Evolutionary conservation across 2,329 filamentous ascomycete genomes (phyloP).

Genomic region (Emergomyces pasteurianus): DNA sequence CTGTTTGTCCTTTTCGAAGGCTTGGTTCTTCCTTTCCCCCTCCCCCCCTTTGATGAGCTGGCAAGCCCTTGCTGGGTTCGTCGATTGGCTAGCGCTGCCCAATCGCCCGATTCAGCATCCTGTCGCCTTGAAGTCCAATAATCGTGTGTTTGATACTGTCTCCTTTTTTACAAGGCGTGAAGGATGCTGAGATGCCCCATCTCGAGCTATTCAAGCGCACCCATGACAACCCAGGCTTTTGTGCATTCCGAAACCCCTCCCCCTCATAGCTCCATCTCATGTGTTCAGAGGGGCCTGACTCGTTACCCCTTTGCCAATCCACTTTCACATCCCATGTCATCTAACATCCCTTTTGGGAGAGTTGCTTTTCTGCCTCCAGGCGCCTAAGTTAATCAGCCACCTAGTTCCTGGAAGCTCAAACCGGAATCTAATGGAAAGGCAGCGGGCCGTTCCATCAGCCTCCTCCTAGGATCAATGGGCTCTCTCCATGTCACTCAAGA

Average conservation of each 20-base stretch:
- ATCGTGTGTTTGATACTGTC: not conserved
- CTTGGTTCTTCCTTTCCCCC: conserved; percentile 8
- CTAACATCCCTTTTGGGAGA: conserved; percentile 7
- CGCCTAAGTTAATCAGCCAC: conserved; percentile 4
- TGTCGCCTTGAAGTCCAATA: not conserved
- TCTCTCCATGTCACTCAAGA: conserved; percentile 19
- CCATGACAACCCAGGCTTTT: not conserved
- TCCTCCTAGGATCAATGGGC: conserved; percentile 28
- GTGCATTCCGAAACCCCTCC: not conserved
- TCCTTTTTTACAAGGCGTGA: not conserved
- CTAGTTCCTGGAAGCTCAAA: conserved; percentile 8
- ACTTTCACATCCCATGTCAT: conserved; percentile 1
- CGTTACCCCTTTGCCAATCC: conserved; percentile 6
- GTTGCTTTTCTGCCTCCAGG: conserved; percentile 3
- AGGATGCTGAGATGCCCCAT: not conserved
- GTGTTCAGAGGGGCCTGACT: not conserved
- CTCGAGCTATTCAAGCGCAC: not conserved
- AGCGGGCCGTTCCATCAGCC: conserved; percentile 33
- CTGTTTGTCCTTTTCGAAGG: conserved; percentile 12
- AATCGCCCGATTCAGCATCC: conserved; percentile 6
- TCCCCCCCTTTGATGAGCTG: conserved; percentile 14
- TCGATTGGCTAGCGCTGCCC: conserved; percentile 23
- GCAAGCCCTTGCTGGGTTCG: conserved; percentile 22
- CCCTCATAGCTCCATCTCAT: conserved; percentile 1
- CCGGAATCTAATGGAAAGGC: conserved; percentile 27